Evolutionary conservation across 1,284 basidiomycete species (phyloP), one percentile per base, ranked within the genome.

Genomic region (Irpex sp.): DNA sequence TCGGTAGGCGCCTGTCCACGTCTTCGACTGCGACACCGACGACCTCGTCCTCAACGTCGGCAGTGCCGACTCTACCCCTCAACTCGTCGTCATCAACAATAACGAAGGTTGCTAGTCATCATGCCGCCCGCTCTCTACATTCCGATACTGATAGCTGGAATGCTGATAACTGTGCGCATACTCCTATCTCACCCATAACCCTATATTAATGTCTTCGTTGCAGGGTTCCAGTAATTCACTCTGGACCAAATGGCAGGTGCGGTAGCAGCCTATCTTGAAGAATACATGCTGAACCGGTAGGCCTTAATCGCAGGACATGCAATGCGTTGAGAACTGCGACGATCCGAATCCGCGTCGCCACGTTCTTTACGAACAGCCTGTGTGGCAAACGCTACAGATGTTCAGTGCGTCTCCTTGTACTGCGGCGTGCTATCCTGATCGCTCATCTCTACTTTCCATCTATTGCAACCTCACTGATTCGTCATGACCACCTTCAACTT

Each of bases 301-400:
- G 7, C 28, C 7, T 33, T 33, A 33, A 28, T 18, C 49, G 18
- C 67, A 93, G 87, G 94, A 96, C 72, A 94, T 93, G 90, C 91
- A 95, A 86, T 96, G 94, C 70, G 94, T 96, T 59, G 93, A 94
- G 81, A 90, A 94, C 74, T 96, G 93, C 72, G 70, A 75, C 62
- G 83, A 88, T 69, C 78, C 80, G 57, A 73, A 85, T 72, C 77
- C 83, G 21, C 63, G 72, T 52, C 75, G 78, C 39, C 85, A 80
- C 63, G 79, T 94, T 53, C 81, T 93, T 49, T 96, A 92, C 73
- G 92, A 96, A 70, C 93, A 96, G 73, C 94, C 94, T 1, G 92
- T 96, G 28, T 95, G 91, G 91, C 93, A 95, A 77, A 94, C 92
- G 9, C 82, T 96, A 52, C 93, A 96, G 74, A 94, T 94, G 91